Conservation (phyloP, 1,139 yeast genomes). For the Sugiyamaella paludigena region DNA sequence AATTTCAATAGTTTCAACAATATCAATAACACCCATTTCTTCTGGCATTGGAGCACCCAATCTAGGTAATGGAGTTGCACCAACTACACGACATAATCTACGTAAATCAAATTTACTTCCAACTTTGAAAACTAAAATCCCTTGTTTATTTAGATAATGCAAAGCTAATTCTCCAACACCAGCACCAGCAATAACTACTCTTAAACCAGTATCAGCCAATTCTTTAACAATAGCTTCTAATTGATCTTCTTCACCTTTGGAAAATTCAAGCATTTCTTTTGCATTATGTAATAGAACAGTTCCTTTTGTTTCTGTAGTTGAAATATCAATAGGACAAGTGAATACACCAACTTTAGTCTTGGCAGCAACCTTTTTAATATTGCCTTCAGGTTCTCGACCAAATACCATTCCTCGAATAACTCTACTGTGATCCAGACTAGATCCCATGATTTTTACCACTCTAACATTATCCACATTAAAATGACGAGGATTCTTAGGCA, state of each 20-base stretch:
- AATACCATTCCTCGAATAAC: slow-evolving; percentile 98
- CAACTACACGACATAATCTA: slow-evolving; percentile 93
- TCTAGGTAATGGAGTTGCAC: slow-evolving; percentile 94
- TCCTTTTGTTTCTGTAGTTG: slow-evolving; percentile 95
- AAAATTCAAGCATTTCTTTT: slow-evolving; percentile 91
- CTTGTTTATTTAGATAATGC: slow-evolving; percentile 86
- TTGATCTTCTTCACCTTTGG: slow-evolving; percentile 95
- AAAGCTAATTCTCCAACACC: slow-evolving; percentile 90
- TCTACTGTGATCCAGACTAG: slow-evolving; percentile 66
- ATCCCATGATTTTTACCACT: slow-evolving; percentile 96
- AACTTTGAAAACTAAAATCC: slow-evolving; percentile 79
- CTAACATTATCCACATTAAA: slow-evolving; percentile 92
- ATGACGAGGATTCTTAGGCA: slow-evolving; percentile 60
- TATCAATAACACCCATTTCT: slow-evolving; percentile 84
- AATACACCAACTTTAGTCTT: slow-evolving; percentile 87
- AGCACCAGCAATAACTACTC: slow-evolving; percentile 89
- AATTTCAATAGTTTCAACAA: slow-evolving; percentile 87
- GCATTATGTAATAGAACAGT: slow-evolving; percentile 95
- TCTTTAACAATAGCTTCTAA: slow-evolving; percentile 84
- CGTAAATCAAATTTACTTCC: slow-evolving; percentile 93
- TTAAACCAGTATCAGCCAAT: slow-evolving; percentile 77
- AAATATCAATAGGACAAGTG: slow-evolving; percentile 91
- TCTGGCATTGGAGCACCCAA: slow-evolving; percentile 96
- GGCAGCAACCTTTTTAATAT: slow-evolving; percentile 56
- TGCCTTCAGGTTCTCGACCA: slow-evolving; percentile 95